phyloP scores from a whole-genome alignment of 2,329 filamentous ascomycete genomes.

The Elsinoe australis region DNA sequence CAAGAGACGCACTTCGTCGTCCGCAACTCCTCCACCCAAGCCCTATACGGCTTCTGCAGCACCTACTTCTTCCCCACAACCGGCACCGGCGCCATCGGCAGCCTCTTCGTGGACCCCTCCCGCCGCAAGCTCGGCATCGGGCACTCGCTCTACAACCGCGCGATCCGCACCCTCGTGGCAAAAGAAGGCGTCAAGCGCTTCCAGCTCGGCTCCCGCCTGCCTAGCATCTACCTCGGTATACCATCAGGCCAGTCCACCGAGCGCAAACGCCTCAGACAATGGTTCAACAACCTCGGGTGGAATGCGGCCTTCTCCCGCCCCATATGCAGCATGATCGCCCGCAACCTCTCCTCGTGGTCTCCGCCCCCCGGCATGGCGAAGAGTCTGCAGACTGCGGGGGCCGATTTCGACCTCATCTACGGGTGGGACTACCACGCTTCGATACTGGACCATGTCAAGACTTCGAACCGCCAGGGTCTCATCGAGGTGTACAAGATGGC shows the following conservation, averaged over 20 bases:
- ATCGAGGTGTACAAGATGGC: constrained; percentile 73
- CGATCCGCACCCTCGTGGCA: constrained; percentile 66
- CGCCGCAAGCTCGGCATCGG: constrained; percentile 77
- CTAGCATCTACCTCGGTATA: constrained; percentile 79
- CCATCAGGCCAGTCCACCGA: constrained; percentile 58
- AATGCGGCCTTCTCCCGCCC: constrained; percentile 59
- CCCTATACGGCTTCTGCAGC: constrained; percentile 84
- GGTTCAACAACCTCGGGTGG: constrained; percentile 90
- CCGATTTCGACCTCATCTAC: constrained; percentile 76
- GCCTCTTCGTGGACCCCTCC: constrained; percentile 80
- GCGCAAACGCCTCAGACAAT: constrained; percentile 56
- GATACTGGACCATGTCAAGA: constrained; percentile 66
- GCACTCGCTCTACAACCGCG: constrained; percentile 77
- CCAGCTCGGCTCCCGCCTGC: constrained; percentile 72
- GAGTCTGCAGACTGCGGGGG: constrained; percentile 62
- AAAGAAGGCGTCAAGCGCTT: constrained; percentile 67
- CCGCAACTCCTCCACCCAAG: constrained; percentile 83
- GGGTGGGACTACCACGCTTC: constrained; percentile 67
- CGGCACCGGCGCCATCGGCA: constrained; percentile 67
- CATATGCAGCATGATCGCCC: constrained; percentile 65
- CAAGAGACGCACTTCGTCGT: constrained; percentile 86
- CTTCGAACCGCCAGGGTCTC: constrained; percentile 67
- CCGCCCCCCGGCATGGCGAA: constrained; percentile 70
- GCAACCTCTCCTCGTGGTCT: constrained; percentile 63
- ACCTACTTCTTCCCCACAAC: constrained; percentile 72